Base-by-base conservation (phyloP, 345 rosid genomes). In the Sonneratia caseolaris region DNA sequence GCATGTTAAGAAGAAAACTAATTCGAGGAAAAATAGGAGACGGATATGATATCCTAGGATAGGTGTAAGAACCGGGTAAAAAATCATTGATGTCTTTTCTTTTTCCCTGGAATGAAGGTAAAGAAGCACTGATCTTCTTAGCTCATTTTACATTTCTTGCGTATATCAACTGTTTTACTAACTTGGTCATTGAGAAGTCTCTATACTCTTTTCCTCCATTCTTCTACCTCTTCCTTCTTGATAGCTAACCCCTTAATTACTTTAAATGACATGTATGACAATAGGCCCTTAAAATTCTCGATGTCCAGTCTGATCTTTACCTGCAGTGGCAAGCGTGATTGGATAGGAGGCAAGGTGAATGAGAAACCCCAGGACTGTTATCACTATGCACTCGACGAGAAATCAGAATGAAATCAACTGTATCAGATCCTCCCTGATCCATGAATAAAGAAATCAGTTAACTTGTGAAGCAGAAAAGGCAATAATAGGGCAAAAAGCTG, bases 251-350 rank as follows among this genome's bases (percentile, higher is more conserved):
- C 45, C 45, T 42, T 42, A 42, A 42, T 42, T 42, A 42, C 45
- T 42, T 42, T 42, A 42, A 9, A 42, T 42, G 10, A 42, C 45
- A 42, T 27, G 27, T 59, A 21, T 68, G 8, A 12, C 40, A 48
- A 59, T 47, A 57, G 51, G 57, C 40, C 55, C 79, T 72, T 51
- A 45, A 42, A 74, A 65, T 40, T 36, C 18, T 24, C 48, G 57
- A 42, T 7, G 37, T 56, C 16, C 37, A 16, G 43, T 21, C 51
- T 1, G 24, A 48, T n/a, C 27, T 88, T 73, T 87, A 81, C 99
- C 92, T 89, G 87, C 92, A 87, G 77, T 81, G 82, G 74, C 97
- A 95, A 71, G 83, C 80, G 73, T 95, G 99, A 81, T 92, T 85
- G 70, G 97, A 92, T 47, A 84, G 82, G 73, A 95, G 69, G 66